phyloP scores from a whole-genome alignment of 176 grass and related monocot genomes.

The Eremochloa ophiuroides region DNA sequence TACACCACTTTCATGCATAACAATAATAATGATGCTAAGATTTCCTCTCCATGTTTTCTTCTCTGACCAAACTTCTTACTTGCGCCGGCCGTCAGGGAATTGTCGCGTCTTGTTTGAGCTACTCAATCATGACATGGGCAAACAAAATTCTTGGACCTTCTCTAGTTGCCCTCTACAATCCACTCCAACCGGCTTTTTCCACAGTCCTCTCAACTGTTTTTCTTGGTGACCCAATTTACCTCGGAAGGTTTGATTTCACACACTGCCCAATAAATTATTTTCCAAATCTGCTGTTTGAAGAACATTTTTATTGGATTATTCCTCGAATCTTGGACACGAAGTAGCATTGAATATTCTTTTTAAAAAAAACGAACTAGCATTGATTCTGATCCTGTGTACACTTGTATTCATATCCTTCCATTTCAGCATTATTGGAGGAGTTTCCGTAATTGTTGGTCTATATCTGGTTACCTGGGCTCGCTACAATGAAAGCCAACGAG shows the following conservation, averaged over 20 bases:
- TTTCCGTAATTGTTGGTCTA: conserved; percentile 64
- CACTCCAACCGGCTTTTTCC: conserved; percentile 84
- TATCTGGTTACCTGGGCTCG: conserved; percentile 84
- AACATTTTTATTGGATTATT: neutral
- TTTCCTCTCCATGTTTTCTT: neutral
- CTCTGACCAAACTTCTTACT: conserved; percentile 19
- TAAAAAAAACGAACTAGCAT: too few relatives aligned
- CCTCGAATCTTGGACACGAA: neutral
- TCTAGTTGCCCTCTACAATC: conserved; percentile 75
- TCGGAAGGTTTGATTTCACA: conserved; percentile 62
- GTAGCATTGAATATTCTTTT: neutral
- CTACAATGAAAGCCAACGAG: conserved; percentile 39
- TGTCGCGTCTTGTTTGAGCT: conserved; percentile 77
- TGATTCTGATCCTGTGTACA: neutral
- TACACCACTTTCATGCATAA: neutral
- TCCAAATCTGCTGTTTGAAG: neutral
- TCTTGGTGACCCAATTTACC: conserved; percentile 74
- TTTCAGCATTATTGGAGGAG: conserved; percentile 67
- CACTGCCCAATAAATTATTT: neutral
- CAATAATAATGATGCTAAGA: neutral
- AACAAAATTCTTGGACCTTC: conserved; percentile 92
- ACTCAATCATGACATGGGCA: conserved; percentile 83
- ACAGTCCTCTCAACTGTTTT: conserved; percentile 81
- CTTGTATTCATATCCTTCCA: neutral
- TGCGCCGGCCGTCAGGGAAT: conserved; percentile 61